These are phyloP conservation scores for Arctium minus DNA, from an alignment of 129 eudicot genomes.

Conservation along the genomic window DNA sequence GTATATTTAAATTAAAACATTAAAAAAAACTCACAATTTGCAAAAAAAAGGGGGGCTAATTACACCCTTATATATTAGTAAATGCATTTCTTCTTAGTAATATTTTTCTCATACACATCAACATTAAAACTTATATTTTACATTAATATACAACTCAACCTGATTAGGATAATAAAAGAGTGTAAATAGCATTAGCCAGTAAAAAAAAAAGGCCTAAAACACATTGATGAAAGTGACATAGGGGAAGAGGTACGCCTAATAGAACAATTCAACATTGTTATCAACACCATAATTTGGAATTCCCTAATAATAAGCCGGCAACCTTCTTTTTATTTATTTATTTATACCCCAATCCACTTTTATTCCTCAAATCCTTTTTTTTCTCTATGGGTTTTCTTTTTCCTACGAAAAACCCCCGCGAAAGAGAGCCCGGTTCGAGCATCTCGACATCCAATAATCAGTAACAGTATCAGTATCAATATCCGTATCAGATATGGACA, in stretches of 20 bases:
- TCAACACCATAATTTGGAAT: conserved; percentile 54
- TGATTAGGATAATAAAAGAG: no score
- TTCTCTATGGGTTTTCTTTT: background rate
- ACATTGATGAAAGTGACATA: conserved; percentile 3
- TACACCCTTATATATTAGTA: no score
- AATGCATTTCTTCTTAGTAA: no score
- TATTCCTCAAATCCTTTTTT: background rate
- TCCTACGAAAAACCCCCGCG: background rate
- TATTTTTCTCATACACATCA: no score
- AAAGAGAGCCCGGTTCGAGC: background rate
- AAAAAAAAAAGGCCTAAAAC: no score
- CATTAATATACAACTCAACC: no score
- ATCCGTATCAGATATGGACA: conserved; percentile 44
- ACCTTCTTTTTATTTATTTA: background rate
- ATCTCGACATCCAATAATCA: background rate
- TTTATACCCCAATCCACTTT: conserved; percentile 5
- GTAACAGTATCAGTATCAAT: background rate
- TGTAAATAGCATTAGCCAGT: no score
- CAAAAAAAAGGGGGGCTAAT: no score
- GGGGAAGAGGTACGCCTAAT: conserved; percentile 27
- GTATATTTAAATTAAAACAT: no score
- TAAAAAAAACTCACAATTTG: no score
- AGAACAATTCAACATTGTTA: conserved; percentile 63
- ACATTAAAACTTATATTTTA: no score
- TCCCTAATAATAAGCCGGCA: conserved; percentile 53